A percentile compares a stretch with the other conserved stretches of the same genome.
Conservation (phyloP, 2,329 filamentous ascomycete species). For the Elsinoe perseae region DNA sequence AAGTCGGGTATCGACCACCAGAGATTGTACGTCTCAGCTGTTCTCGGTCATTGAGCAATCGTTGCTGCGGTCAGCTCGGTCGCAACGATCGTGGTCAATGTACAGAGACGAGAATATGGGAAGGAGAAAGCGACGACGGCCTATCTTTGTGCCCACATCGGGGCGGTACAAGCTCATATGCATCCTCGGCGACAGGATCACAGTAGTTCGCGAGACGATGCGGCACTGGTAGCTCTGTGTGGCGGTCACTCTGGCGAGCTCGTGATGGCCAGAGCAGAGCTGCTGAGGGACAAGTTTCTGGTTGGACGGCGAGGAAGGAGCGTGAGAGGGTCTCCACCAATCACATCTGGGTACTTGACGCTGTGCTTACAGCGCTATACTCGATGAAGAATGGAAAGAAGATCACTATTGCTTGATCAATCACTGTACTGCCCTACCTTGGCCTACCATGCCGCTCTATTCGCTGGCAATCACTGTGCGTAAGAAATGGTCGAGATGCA, state of each 20-base stretch:
- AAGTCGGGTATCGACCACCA: not conserved
- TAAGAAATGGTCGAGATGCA: not conserved
- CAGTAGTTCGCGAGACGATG: not conserved
- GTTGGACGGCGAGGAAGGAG: not conserved
- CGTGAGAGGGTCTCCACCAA: not conserved
- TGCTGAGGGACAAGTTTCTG: not conserved
- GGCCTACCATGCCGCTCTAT: not conserved
- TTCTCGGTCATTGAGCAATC: not conserved
- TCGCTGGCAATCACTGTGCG: not conserved
- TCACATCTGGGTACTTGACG: not conserved
- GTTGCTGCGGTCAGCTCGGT: not conserved
- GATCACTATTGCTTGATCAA: constrained; percentile 10
- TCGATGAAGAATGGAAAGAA: not conserved
- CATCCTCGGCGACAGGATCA: not conserved
- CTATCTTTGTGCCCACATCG: constrained; percentile 3
- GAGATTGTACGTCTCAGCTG: not conserved
- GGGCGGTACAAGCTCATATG: constrained; percentile 12
- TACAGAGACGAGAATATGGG: not conserved
- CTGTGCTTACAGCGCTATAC: not conserved
- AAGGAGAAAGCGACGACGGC: not conserved
- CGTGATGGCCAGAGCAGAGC: not conserved
- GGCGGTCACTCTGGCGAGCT: not conserved
- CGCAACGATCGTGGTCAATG: not conserved
- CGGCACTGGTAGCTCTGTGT: not conserved
- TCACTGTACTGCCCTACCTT: not conserved